Evolutionary conservation across 1,284 basidiomycete species (phyloP).

Genomic region (Mixia osmundae): DNA sequence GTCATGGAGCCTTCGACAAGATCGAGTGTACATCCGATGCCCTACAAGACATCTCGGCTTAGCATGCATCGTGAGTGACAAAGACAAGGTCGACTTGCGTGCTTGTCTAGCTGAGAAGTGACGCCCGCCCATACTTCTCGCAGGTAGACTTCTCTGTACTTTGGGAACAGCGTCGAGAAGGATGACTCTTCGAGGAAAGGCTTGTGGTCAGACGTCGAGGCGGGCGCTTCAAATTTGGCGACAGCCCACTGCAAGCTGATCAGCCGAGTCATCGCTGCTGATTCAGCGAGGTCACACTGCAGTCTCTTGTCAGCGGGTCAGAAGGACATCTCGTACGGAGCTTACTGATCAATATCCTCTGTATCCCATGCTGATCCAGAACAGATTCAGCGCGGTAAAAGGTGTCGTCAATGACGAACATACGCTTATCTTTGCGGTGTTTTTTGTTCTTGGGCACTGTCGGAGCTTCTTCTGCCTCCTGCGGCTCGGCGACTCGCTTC

Average conservation of each 20-base stretch:
- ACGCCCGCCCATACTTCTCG: constrained; percentile 84
- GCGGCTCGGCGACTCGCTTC: too few relatives aligned
- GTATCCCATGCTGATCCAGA: constrained; percentile 69
- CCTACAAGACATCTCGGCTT: constrained; percentile 27
- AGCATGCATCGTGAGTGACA: background rate
- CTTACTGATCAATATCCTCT: constrained; percentile 93
- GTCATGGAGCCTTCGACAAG: constrained; percentile 94
- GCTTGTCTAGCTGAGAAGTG: constrained; percentile 58
- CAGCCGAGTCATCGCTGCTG: background rate
- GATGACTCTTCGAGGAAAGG: constrained; percentile 86
- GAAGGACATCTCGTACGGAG: constrained; percentile 9
- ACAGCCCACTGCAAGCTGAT: constrained; percentile 43
- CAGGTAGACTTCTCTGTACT: constrained; percentile 91
- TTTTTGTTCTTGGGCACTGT: too few relatives aligned
- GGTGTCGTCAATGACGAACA: too few relatives aligned
- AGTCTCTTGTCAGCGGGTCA: background rate
- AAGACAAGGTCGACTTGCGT: constrained; percentile 30
- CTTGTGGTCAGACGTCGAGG: constrained; percentile 42
- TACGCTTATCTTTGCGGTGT: too few relatives aligned
- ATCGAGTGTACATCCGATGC: constrained; percentile 75
- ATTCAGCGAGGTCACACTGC: background rate
- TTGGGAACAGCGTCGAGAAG: constrained; percentile 94
- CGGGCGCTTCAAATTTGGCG: constrained; percentile 35
- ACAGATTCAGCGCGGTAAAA: background rate
- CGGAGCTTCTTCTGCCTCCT: too few relatives aligned